Base-by-base conservation (phyloP, 768 basidiomycete species). In the Mrakia hoshinonis region DNA sequence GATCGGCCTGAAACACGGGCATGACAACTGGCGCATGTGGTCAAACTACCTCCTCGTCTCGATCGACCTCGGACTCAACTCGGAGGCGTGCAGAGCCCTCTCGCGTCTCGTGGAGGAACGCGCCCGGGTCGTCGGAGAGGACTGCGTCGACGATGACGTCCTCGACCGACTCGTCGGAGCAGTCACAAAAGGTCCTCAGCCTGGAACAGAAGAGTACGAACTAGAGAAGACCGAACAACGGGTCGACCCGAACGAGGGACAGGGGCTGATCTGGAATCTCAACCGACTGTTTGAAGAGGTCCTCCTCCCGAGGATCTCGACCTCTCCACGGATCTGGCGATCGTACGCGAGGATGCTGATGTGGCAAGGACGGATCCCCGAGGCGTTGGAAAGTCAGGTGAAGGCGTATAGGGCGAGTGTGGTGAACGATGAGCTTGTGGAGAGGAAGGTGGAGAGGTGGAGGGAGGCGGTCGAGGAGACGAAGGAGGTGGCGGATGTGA, bases 11-110 rank as follows among this genome's bases (percentile, higher is more conserved):
- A 87, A 87, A 75, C 86, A 85, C 79, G 85, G 85, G 62, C 90
- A 92, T 78, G 87, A 91, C 34, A 94, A 92, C 77, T 98, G 95
- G 94, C 85, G 92, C 24, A 94, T 99, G 90, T 99, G 96, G 96
- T 84, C 84, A 73, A 99, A 99, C 82, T 98, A 93, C 82, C 93
- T 91, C 88, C 83, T 96, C 76, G 88, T 98, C 34, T 85, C 91
- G 4, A 83, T 96, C 79, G 92, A 97, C 75, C 89, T 97, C 24
- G 95, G 94, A 9, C 93, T 98, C 77, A 83, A 97, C 62, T 83
- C 86, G 0, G 95, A 99, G 77, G 88, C 92, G 0, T 87, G 86
- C 71, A 87, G 91, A 48, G 95, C 94, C 0, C 83, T 92, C 26
- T 84, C 84, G 0, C 87, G 92, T 3, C 83, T 97, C 69, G 85